A percentile compares a stretch with the other conserved stretches of the same genome.
Evolutionary conservation across 1,284 basidiomycete genomes (phyloP).

Genomic region (Sutorius eximius): DNA sequence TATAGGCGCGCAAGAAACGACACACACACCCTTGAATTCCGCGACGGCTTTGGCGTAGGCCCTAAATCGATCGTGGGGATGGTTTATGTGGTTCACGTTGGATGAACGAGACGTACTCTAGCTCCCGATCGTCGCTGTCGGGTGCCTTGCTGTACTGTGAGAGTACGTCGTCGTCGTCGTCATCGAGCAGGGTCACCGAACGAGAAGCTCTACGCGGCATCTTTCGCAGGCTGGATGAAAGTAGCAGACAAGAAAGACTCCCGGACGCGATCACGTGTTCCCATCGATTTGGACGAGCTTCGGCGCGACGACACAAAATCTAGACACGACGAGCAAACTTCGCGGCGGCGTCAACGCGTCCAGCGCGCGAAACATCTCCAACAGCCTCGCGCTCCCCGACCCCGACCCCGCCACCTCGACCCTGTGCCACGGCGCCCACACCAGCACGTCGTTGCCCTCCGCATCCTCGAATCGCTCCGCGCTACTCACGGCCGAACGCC

Average conservation of each 20-base stretch:
- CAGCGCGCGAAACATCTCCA: slow-evolving; percentile 23
- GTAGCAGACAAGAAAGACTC: background rate
- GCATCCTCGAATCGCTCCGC: slow-evolving; percentile 16
- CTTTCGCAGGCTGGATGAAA: background rate
- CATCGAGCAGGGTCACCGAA: slow-evolving; percentile 5
- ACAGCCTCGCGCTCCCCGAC: slow-evolving; percentile 5
- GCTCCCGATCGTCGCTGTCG: slow-evolving; percentile 30
- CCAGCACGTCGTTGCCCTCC: slow-evolving; percentile 27
- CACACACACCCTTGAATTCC: slow-evolving; percentile 32
- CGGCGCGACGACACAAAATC: slow-evolving; percentile 26
- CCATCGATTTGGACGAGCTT: slow-evolving; percentile 1
- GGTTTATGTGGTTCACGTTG: background rate
- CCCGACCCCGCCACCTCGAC: slow-evolving; percentile 18
- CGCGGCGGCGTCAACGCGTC: slow-evolving; percentile 32
- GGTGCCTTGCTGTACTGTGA: slow-evolving; percentile 22
- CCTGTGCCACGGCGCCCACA: slow-evolving; percentile 37
- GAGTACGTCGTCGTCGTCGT: slow-evolving; percentile 11
- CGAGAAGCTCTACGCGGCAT: slow-evolving; percentile 24
- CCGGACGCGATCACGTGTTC: slow-evolving; percentile 17
- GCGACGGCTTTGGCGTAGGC: slow-evolving; percentile 33
- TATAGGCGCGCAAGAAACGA: too few relatives aligned
- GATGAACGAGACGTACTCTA: slow-evolving; percentile 23
- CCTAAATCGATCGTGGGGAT: slow-evolving; percentile 6
- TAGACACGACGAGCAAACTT: slow-evolving; percentile 31
- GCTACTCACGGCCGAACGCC: slow-evolving; percentile 17